Evolutionary conservation across 441 rosid species (phyloP).

Genomic region (Adansonia grandidieri): DNA sequence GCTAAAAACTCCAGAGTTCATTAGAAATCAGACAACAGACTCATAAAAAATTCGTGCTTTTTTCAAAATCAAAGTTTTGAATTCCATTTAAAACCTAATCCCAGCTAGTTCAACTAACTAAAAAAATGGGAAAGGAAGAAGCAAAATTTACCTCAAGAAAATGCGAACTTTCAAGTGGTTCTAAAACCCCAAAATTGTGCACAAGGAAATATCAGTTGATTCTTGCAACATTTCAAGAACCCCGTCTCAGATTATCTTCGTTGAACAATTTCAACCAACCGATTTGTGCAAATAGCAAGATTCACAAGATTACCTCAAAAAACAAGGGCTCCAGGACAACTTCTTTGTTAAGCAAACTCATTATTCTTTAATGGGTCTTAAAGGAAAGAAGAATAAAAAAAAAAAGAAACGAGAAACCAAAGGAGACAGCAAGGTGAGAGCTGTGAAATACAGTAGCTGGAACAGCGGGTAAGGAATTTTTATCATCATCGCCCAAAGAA

Average conservation of each 20-base stretch:
- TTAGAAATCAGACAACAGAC: background rate
- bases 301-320: background rate
- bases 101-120: conserved; percentile 28
- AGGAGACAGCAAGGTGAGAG: background rate
- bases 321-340: conserved; percentile 19
- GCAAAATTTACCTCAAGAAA: conserved; percentile 24
- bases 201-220: conserved; percentile 16
- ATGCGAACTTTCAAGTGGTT: background rate
- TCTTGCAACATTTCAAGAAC: conserved; percentile 28
- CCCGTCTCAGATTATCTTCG: conserved; percentile 38
- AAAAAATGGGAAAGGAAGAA: background rate
- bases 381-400: background rate
- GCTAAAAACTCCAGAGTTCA: background rate
- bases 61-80: background rate
- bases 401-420: background rate
- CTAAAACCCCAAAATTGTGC: conserved; percentile 12
- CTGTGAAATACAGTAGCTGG: conserved; percentile 5
- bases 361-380: conserved; percentile 36
- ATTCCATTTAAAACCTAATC: conserved; percentile 26
- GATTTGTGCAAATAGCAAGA: conserved; percentile 30
- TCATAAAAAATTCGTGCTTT: background rate
- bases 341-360: conserved; percentile 9
- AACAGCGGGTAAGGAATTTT: background rate
- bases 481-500: background rate
- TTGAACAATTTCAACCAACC: conserved; percentile 25